Evolutionary conservation across 495 filamentous ascomycete genomes (phyloP), one percentile per base, ranked within the genome.

Genomic region (Pseudoneurospora amorphoporcata): DNA sequence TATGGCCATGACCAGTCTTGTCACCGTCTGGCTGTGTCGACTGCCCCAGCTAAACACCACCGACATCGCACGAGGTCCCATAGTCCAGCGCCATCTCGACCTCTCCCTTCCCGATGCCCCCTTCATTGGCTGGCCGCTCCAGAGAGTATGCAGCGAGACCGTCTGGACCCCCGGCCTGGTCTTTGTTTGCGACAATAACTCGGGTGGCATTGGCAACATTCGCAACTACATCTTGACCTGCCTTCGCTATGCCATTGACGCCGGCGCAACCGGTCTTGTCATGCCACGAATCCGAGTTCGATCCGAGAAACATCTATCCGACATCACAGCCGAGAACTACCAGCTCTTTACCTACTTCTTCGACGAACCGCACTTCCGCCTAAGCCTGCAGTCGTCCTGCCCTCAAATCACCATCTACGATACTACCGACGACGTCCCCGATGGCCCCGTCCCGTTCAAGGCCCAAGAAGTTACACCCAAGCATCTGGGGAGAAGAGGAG

Each of bases 151-250:
- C 78, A 77, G 78, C 2, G 85, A 86, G 69, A 76, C 78, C 0
- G 72, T 72, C 0, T 81, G 79, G 75, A 74, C 77, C 0, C 81
- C 83, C 0, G 83, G 83, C 17, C 69, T 86, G 3, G 75, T 83
- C 3, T 87, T 84, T 71, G 73, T 81, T 8, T 87, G 85, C 76
- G 84, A 86, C 75, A 84, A 84, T 75, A 87, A 86, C 77, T 84
- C 83, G 35, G 85, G 85, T 43, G 85, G 85, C 16, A 82, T 85
- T 8, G 84, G 85, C 42, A 87, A 87, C 74, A 86, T 87, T 61
- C 80, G 85, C 61, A 86, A 85, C 75, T 87, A 83, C 76, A 82
- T 87, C 71, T 77, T 87, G 32, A 85, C 82, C 6, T 87, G 85
- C 73, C 14, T 86, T 0, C 82, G 85, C 7, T 86, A 84, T 78